Percentiles rank a stretch among this genome's conserved stretches.
Conservation (phyloP, 2,329 filamentous ascomycete species). For the Fusarium poae region DNA sequence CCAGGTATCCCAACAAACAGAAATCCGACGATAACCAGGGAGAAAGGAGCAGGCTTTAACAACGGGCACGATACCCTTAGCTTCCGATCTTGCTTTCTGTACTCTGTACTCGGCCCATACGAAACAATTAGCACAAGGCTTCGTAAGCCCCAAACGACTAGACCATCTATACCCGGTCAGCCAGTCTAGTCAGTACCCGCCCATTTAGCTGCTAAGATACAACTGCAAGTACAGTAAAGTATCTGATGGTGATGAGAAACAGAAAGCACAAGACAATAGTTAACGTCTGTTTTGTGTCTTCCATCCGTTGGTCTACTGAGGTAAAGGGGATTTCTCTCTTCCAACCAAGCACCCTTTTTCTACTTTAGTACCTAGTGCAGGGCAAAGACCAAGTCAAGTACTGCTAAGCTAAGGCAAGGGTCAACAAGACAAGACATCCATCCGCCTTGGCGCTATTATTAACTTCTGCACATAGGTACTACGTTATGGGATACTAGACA, state of each 20-base stretch:
- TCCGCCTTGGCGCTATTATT: slow-evolving; percentile 37
- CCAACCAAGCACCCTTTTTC: slow-evolving; percentile 12
- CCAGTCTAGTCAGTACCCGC: not conserved
- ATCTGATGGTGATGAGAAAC: slow-evolving; percentile 3
- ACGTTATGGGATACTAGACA: not conserved
- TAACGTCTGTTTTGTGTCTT: slow-evolving; percentile 24
- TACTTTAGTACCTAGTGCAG: not conserved
- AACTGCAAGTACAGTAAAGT: not conserved
- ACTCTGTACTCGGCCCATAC: slow-evolving; percentile 5
- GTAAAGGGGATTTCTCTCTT: not conserved
- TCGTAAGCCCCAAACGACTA: slow-evolving; percentile 8
- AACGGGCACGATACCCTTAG: not conserved
- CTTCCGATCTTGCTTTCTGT: slow-evolving; percentile 10
- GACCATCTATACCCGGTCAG: not conserved
- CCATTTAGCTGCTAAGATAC: slow-evolving; percentile 1
- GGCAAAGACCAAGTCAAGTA: not conserved
- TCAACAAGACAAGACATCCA: slow-evolving; percentile 34
- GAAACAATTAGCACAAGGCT: slow-evolving; percentile 14
- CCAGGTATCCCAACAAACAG: not conserved
- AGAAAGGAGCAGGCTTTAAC: not conserved
- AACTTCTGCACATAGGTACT: not conserved
- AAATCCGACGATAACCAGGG: no score
- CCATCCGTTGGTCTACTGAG: not conserved
- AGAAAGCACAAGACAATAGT: slow-evolving; percentile 30
- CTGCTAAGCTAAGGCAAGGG: slow-evolving; percentile 26